Evolutionary conservation across 768 basidiomycete species (phyloP), one percentile per base, ranked within the genome.

Genomic region (Amanita fuliginea): DNA sequence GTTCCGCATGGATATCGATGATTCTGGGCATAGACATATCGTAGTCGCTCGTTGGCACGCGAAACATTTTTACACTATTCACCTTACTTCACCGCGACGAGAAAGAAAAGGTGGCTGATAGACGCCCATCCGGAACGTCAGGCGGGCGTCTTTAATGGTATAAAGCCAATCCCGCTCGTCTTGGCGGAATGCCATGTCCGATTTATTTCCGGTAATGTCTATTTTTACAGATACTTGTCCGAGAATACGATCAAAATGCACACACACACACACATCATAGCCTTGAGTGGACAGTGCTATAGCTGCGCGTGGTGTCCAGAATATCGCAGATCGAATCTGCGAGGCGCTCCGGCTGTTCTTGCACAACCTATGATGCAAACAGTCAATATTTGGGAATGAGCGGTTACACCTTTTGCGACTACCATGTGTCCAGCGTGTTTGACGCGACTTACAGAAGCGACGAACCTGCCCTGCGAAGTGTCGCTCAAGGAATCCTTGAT

Each of bases 381-480:
- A 34, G 4, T 34, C 16, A 33, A 46, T 10, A 1, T 19, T 18
- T 9, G 14, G 21, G 28, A 33, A 34, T 9, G 9, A 42, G 8
- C 19, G n/a, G 9, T 21, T 53, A 24, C 21, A 40, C 14, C 13
- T 24, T 13, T 10, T 19, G n/a, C n/a, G 18, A 64, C 40, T 51
- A 72, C 76, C 64, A 74, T 62, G 61, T 78, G 76, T 19, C 76
- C 75, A n/a, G 68, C 64, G 41, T 64, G 63, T 45, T 72, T 57
- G 1, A 78, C 60, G 42, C 60, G 66, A 30, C 62, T 66, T 7
- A 75, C 68, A 30, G 75, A 76, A 3, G 72, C 64, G 5, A 66
- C 63, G 18, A 55, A 55, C 14, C 69, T 61, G 10, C 74, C 75
- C 53, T 71, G 62, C 7, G 64, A 61, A 3, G 52, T 54, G 46